phyloP scores from a whole-genome alignment of 2,329 filamentous ascomycete species.

The Diaporthe sp. region DNA sequence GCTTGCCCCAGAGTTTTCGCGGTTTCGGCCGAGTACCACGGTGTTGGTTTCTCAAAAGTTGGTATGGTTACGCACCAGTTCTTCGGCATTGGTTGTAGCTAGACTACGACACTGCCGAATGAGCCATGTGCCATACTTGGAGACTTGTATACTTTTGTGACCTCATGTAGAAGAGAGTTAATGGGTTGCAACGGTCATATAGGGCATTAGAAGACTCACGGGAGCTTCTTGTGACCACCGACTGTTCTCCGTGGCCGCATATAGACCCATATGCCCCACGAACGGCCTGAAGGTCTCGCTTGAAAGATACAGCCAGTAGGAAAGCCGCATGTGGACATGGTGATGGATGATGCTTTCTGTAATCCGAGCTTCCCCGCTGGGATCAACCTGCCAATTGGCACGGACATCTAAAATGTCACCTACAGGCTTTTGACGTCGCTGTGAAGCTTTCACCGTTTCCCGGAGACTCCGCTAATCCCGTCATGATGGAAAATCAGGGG shows the following conservation, averaged over 20 bases:
- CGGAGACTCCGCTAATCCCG: not conserved
- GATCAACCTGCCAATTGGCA: constrained; percentile 8
- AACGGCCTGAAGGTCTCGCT: not conserved
- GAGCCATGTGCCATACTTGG: too few species aligned
- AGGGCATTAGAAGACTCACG: not conserved
- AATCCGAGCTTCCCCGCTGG: constrained; percentile 20
- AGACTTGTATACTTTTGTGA: fast-evolving
- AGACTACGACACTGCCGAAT: too few species aligned
- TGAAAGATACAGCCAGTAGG: not conserved
- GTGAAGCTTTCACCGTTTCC: constrained; percentile 15
- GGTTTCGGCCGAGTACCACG: not conserved
- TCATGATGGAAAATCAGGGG: not conserved
- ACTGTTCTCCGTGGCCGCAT: not conserved
- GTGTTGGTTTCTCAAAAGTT: not conserved
- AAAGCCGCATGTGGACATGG: not conserved
- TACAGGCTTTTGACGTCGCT: not conserved
- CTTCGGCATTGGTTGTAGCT: not conserved
- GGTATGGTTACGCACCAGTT: too few species aligned
- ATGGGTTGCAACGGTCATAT: too few species aligned
- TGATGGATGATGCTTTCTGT: not conserved
- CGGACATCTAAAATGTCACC: constrained; percentile 1
- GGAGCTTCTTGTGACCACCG: not conserved
- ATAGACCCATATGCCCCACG: not conserved
- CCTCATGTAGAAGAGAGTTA: too few species aligned
- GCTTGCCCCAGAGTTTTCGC: too few species aligned